These are phyloP conservation scores for Casuarina equisetifolia DNA, from an alignment of 306 rosid genomes.

Conservation along the genomic window DNA sequence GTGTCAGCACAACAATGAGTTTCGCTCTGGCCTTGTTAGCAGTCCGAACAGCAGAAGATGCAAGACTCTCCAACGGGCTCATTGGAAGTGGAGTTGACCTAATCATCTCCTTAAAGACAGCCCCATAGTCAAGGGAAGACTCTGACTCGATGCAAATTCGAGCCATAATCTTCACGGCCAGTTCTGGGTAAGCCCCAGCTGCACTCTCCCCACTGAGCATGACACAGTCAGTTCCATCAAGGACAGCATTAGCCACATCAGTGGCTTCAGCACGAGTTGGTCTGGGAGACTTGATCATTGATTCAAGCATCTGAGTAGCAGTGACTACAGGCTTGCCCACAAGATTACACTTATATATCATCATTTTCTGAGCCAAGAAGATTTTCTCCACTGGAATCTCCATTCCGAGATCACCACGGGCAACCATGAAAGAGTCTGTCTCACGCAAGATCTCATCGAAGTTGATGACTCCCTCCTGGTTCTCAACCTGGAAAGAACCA, in stretches of 20 bases:
- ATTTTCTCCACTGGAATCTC: slow-evolving; percentile 98
- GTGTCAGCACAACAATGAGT: slow-evolving; percentile 85
- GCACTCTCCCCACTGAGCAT: slow-evolving; percentile 99
- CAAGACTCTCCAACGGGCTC: slow-evolving; percentile 98
- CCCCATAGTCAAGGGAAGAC: slow-evolving; percentile 87
- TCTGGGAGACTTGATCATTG: slow-evolving; percentile 95
- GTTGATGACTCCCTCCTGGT: slow-evolving; percentile 95
- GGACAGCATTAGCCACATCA: slow-evolving; percentile 93
- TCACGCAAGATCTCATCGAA: slow-evolving; percentile 94
- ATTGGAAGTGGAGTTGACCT: slow-evolving; percentile 90
- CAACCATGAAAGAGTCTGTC: slow-evolving; percentile 98
- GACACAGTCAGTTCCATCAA: slow-evolving; percentile 94
- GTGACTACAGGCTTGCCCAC: slow-evolving; percentile 96
- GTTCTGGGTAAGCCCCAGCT: slow-evolving; percentile 90
- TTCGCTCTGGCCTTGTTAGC: slow-evolving; percentile 90
- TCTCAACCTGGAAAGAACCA: slow-evolving; percentile 70
- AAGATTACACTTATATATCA: slow-evolving; percentile 96
- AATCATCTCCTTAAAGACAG: slow-evolving; percentile 94
- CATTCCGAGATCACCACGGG: slow-evolving; percentile 99
- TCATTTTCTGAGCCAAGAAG: slow-evolving; percentile 94
- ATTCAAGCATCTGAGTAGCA: slow-evolving; percentile 97
- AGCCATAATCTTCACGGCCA: slow-evolving; percentile 91
- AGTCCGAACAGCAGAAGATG: slow-evolving; percentile 91
- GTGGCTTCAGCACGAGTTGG: slow-evolving; percentile 98
- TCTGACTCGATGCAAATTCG: slow-evolving; percentile 92